phyloP scores from a whole-genome alignment of 495 filamentous ascomycete species.

The Annulohypoxylon stygium region DNA sequence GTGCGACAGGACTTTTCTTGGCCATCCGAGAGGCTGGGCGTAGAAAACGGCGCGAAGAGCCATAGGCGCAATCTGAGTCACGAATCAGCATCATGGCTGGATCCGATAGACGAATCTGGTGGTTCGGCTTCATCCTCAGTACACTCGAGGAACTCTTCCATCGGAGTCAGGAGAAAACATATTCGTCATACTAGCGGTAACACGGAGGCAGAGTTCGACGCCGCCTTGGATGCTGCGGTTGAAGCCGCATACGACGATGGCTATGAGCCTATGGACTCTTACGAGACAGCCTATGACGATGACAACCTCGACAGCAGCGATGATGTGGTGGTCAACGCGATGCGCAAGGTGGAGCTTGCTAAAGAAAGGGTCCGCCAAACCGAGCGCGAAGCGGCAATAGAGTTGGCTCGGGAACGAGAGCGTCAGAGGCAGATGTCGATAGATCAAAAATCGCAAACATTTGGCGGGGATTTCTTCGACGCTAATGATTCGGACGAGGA shows the following conservation, averaged over 20 bases:
- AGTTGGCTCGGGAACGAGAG: conserved; percentile 69
- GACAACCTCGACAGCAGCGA: conserved; percentile 55
- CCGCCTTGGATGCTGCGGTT: conserved; percentile 93
- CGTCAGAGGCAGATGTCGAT: conserved; percentile 56
- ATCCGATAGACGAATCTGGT: conserved; percentile 96
- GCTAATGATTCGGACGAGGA: conserved; percentile 90
- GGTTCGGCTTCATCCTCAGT: conserved; percentile 84
- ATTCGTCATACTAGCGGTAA: conserved; percentile 76
- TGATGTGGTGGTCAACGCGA: conserved; percentile 68
- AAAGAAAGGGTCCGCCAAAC: conserved; percentile 83
- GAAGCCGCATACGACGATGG: conserved; percentile 97
- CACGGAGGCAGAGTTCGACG: conserved; percentile 94
- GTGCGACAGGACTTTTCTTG: conserved; percentile 59
- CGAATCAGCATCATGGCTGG: conserved; percentile 91
- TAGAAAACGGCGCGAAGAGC: conserved; percentile 46
- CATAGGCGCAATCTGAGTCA: conserved; percentile 72
- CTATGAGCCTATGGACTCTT: conserved; percentile 77
- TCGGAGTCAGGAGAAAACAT: conserved; percentile 74
- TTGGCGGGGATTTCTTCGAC: conserved; percentile 63
- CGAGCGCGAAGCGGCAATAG: conserved; percentile 76
- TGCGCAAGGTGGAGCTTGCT: conserved; percentile 79
- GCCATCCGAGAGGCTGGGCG: conserved; percentile 51
- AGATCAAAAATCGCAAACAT: conserved; percentile 43
- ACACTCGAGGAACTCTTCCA: conserved; percentile 80
- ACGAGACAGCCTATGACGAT: conserved; percentile 49